A percentile compares a stretch with the other conserved stretches of the same genome.
These are phyloP conservation scores for Letharia columbiana DNA, from an alignment of 495 filamentous ascomycete species.

Conservation along the genomic window DNA sequence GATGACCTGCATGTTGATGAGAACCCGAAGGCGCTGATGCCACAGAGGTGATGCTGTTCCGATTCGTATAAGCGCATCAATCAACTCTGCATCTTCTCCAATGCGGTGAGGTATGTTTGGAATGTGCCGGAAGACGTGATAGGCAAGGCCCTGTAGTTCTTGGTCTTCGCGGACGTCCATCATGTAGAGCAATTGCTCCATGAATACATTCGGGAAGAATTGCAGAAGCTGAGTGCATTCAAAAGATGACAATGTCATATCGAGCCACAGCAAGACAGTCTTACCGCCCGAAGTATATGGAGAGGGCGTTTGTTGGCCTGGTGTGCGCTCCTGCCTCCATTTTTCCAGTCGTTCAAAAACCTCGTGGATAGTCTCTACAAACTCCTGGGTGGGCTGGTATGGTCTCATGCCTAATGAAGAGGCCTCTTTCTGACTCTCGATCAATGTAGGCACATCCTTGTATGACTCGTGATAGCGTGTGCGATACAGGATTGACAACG, in stretches of 20 bases:
- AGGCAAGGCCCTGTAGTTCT: conserved; percentile 87
- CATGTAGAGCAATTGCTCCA: conserved; percentile 92
- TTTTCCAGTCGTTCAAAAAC: conserved; percentile 75
- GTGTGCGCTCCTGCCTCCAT: conserved; percentile 76
- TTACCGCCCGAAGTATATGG: conserved; percentile 95
- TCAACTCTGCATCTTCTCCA: conserved; percentile 76
- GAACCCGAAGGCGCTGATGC: conserved; percentile 93
- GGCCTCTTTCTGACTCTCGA: conserved; percentile 65
- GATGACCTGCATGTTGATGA: conserved; percentile 98
- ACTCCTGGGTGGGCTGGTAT: conserved; percentile 69
- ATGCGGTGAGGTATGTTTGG: conserved; percentile 90
- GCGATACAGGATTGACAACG: conserved; percentile 76
- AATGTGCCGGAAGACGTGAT: conserved; percentile 94
- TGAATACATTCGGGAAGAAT: conserved; percentile 85
- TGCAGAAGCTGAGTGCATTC: conserved; percentile 87
- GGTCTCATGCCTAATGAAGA: conserved; percentile 82
- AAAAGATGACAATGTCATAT: conserved; percentile 78
- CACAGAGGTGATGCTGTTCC: conserved; percentile 80
- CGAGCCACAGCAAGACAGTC: conserved; percentile 91
- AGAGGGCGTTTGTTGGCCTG: conserved; percentile 86
- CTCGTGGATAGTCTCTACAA: conserved; percentile 58
- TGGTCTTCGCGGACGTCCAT: conserved; percentile 99
- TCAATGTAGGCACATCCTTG: conserved; percentile 59
- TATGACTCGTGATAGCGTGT: conserved; percentile 92
- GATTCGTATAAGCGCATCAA: conserved; percentile 77